Evolutionary conservation across 2,329 filamentous ascomycete species (phyloP).

Genomic region (Neopestalotiopsis sp.): DNA sequence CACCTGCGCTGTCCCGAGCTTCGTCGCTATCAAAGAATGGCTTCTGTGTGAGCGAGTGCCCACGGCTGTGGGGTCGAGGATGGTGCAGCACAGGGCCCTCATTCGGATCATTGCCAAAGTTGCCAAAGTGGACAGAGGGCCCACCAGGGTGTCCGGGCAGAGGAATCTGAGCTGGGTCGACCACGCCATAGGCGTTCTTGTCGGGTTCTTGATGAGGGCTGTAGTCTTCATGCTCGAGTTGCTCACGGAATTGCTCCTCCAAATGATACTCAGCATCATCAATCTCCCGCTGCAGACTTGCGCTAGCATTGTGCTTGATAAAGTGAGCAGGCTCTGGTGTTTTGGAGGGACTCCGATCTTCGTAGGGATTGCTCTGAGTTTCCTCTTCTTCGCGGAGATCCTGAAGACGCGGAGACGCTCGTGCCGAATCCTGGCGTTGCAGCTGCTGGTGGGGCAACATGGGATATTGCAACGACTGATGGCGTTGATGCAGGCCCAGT

Average conservation of each 20-base stretch:
- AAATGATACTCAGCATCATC: constrained; percentile 86
- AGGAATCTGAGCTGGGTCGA: constrained; percentile 26
- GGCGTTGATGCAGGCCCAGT: constrained; percentile 57
- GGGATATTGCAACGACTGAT: constrained; percentile 65
- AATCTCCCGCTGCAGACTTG: constrained; percentile 82
- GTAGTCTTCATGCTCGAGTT: constrained; percentile 80
- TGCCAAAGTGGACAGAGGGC: constrained; percentile 54
- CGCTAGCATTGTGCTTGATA: constrained; percentile 72
- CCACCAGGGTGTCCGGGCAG: constrained; percentile 46
- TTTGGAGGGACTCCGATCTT: constrained; percentile 56
- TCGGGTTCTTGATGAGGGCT: constrained; percentile 63
- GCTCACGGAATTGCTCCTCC: constrained; percentile 78
- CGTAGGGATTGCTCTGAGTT: constrained; percentile 41
- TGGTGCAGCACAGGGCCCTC: constrained; percentile 69
- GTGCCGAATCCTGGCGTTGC: constrained; percentile 57
- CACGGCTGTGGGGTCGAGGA: constrained; percentile 75
- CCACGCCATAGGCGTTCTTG: constrained; percentile 33
- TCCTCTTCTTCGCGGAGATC: constrained; percentile 80
- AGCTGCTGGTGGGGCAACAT: constrained; percentile 63
- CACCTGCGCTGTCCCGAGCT: constrained; percentile 43
- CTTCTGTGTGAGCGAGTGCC: constrained; percentile 73
- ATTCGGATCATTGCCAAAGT: constrained; percentile 59
- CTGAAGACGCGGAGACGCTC: constrained; percentile 68
- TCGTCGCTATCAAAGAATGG: constrained; percentile 66
- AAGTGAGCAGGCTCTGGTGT: constrained; percentile 56